Base-by-base conservation (phyloP, 495 filamentous ascomycete genomes). In the Tuber borchii region DNA sequence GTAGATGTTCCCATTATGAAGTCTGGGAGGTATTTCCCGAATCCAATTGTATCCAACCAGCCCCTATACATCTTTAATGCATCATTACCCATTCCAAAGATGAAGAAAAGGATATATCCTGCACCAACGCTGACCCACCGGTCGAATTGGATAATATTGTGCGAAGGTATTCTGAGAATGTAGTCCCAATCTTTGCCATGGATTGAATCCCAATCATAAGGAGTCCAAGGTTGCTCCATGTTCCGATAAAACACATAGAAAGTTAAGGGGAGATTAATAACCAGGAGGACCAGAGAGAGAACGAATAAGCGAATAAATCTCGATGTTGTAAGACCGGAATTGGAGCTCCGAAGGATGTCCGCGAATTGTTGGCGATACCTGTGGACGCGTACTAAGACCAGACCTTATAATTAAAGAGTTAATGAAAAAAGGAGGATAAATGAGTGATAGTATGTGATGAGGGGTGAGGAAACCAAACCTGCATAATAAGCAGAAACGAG, bases 71-170 rank as follows among this genome's bases (percentile, higher is more conserved):
- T 89, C 69, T 87, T 87, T n/a, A 88, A 84, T 6, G 92, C 92
- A 74, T 97, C 95, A 34, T 85, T 86, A 22, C 92, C 93, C 22
- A 91, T 88, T 43, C 95, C 95, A 81, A 97, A 97, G 86, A 94
- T 91, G 51, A 89, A 74, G 78, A 96, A 93, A 20, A 93, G 86
- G 70, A 90, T 77, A 69, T 90, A 86, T 0, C 88, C 88, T 1
- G 88, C 85, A 1, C 85, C 85, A 72, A 93, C 86, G 14, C 90
- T 84, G 48, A 91, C 87, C 90, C 91, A 97, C 69, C 88, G 87
- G 80, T 92, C 89, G 77, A 89, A 88, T 75, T 88, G 83, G 22
- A 90, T 85, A 0, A 84, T 69, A 42, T 88, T 85, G 74, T 86
- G 79, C 16, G 88, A 88, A 0, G 90, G 90, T 2, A 91, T 83